Evolutionary conservation across 2,329 filamentous ascomycete genomes (phyloP), one percentile per base, ranked within the genome.

Genomic region (Fonsecaea pedrosoi): DNA sequence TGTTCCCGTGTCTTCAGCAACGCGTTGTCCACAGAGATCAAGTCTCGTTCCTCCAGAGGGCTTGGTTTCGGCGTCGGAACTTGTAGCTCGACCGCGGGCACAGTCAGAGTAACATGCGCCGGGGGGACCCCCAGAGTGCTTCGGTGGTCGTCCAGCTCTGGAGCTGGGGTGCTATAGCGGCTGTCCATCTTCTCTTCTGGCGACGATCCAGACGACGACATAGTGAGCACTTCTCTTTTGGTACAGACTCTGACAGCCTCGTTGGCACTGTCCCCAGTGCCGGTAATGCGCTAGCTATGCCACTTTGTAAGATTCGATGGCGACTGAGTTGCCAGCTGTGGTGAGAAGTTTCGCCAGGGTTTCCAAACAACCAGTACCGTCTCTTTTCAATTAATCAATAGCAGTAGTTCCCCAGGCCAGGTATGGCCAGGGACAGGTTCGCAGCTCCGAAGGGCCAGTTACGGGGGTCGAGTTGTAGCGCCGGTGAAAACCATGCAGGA

Each of bases 381-480:
- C 38, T 35, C 56, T 50, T 55, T 62, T 50, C 54, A 62, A 35
- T 34, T 66, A 30, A 58, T 54, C 30, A 42, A 62, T 53, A 37
- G 18, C 18, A 42, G 37, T 40, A 3, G 38, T 50, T 42, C 57
- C 66, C 60, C 55, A 60, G 61, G 64, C 68, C 68, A 60, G 37
- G 30, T 15, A 34, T 32, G 61, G 66, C 63, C 63, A 60, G 60
- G 65, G 63, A 45, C 45, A 59, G 9, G 50, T 4, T 55, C 34
- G n/a, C 30, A 42, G 38, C 56, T 64, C 56, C 48, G 15, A 56
- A 66, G 54, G 60, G 75, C 85, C 81, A 94, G 83, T 97, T 98
- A 98, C 86, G 94, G 94, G 80, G 95, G 94, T 84, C 96, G 94
- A 85, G 93, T 95, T 86, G 95, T 92, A 85, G 93, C 92, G 90